A percentile compares a stretch with the other conserved stretches of the same genome.
phyloP scores from a whole-genome alignment of 106 monocot species.

The Vanilla planifolia region DNA sequence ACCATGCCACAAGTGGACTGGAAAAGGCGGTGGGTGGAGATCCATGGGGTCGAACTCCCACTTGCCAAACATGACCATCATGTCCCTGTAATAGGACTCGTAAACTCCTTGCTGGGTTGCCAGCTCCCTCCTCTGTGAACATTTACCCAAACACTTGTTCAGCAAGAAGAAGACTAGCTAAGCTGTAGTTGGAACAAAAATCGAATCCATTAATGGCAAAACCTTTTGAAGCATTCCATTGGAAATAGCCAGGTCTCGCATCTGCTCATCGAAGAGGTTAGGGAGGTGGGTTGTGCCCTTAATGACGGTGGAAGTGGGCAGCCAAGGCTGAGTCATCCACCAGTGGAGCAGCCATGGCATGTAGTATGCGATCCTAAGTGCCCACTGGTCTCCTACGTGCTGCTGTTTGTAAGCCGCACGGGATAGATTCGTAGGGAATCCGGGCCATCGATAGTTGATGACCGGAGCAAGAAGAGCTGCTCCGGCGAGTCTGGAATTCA shows the following conservation, averaged over 20 bases:
- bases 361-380: slow-evolving; percentile 47
- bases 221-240: slow-evolving; percentile 30
- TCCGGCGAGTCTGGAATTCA: slow-evolving; percentile 48
- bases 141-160: background rate
- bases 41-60: slow-evolving; percentile 86
- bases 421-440: slow-evolving; percentile 26
- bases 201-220: too few relatives aligned
- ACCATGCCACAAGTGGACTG: slow-evolving; percentile 68
- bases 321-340: slow-evolving; percentile 71
- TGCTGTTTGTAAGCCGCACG: slow-evolving; percentile 21
- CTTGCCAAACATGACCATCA: slow-evolving; percentile 71
- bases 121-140: slow-evolving; percentile 28
- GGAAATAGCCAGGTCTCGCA: slow-evolving; percentile 9
- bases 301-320: slow-evolving; percentile 57
- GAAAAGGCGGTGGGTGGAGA: slow-evolving; percentile 20
- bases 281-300: slow-evolving; percentile 36
- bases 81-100: slow-evolving; percentile 54
- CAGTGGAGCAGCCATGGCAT: slow-evolving; percentile 66
- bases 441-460: slow-evolving; percentile 64
- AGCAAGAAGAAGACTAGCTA: too few relatives aligned
- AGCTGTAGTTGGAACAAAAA: too few relatives aligned
- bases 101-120: slow-evolving; percentile 69
- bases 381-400: slow-evolving; percentile 55
- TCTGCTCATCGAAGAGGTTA: slow-evolving; percentile 34
- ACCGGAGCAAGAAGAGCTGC: slow-evolving; percentile 55